phyloP scores from a whole-genome alignment of 1,284 basidiomycete genomes.

The Butyriboletus appendiculatus region DNA sequence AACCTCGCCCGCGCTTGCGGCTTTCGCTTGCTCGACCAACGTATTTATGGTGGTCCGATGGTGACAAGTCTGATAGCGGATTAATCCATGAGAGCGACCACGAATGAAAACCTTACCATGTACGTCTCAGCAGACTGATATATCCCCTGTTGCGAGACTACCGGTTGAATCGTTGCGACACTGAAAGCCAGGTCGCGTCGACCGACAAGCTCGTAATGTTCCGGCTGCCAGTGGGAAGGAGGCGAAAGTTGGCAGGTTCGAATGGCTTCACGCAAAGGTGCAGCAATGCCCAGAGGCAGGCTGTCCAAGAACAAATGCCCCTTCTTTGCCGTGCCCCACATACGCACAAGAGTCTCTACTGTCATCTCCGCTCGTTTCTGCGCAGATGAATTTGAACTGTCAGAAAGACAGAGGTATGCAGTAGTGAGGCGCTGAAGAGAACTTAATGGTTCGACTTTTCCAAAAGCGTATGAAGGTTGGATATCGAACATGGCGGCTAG shows the following conservation, averaged over 20 bases:
- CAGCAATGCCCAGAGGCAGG: conserved; percentile 73
- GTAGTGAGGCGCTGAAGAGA: conserved; percentile 51
- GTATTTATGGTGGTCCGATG: conserved; percentile 52
- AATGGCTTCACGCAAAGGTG: conserved; percentile 83
- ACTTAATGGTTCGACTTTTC: conserved; percentile 54
- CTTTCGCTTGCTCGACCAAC: conserved; percentile 51
- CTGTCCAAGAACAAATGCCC: conserved; percentile 46
- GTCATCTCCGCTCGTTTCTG: conserved; percentile 67
- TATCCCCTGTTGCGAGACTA: conserved; percentile 29
- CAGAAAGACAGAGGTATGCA: conserved; percentile 59
- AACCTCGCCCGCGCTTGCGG: conserved; percentile 52
- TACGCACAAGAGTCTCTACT: conserved; percentile 59
- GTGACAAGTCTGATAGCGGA: conserved; percentile 35
- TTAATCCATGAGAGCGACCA: conserved; percentile 20
- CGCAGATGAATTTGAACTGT: conserved; percentile 47
- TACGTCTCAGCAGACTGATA: conserved; percentile 36
- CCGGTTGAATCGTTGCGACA: conserved; percentile 34
- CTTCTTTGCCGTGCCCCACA: conserved; percentile 44
- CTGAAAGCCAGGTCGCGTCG: conserved; percentile 73
- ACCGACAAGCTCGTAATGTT: conserved; percentile 75
- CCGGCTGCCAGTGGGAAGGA: conserved; percentile 67
- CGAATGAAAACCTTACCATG: conserved; percentile 44
- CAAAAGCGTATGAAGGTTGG: conserved; percentile 59
- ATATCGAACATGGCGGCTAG: conserved; percentile 53
- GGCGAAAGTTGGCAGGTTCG: conserved; percentile 81